phyloP scores from a whole-genome alignment of 495 filamentous ascomycete species.

The Aspergillus bridgeri region DNA sequence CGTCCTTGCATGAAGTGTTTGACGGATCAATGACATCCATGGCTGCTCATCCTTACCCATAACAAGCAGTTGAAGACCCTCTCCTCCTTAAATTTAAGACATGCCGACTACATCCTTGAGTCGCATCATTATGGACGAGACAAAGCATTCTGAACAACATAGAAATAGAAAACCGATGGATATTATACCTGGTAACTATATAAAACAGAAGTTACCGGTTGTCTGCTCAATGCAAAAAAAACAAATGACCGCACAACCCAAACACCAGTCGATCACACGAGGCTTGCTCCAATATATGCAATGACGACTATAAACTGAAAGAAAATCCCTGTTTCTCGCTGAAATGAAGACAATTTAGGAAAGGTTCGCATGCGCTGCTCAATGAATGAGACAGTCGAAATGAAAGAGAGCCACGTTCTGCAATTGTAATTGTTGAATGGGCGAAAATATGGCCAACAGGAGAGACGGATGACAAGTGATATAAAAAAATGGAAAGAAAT shows the following conservation, averaged over 20 bases:
- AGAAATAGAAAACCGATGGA: not conserved
- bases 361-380: too few relatives aligned
- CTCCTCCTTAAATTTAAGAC: not conserved
- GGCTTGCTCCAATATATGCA: not conserved
- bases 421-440: not conserved
- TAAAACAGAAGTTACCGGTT: not conserved
- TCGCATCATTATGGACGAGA: not conserved
- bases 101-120: too few relatives aligned
- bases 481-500: not conserved
- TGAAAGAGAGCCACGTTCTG: not conserved
- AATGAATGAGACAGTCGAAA: too few relatives aligned
- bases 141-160: not conserved
- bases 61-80: not conserved
- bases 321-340: not conserved
- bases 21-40: not conserved
- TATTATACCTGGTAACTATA: not conserved
- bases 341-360: not conserved
- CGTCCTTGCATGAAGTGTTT: too few relatives aligned
- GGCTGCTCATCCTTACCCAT: not conserved
- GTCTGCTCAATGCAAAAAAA: not conserved
- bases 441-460: not conserved
- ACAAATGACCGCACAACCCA: not conserved
- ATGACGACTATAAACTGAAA: not conserved
- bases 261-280: not conserved
- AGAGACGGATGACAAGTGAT: not conserved